phyloP scores from a whole-genome alignment of 345 rosid genomes.

The Populus nigra region DNA sequence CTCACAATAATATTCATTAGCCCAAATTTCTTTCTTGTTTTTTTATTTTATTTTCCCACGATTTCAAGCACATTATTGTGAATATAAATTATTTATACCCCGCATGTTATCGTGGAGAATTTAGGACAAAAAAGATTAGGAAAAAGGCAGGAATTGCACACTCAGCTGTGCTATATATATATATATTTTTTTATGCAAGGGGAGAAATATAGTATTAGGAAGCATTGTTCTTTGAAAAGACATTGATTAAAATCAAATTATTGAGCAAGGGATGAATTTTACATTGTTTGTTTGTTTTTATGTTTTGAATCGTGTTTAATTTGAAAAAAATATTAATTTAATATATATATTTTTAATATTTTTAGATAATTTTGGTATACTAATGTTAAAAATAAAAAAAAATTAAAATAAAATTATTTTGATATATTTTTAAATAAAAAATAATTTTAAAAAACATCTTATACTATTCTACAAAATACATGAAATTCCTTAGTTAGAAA shows the following conservation, averaged over 20 bases:
- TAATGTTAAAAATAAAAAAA: too few species aligned
- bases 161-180: not conserved
- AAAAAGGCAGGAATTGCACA: not conserved
- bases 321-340: too few species aligned
- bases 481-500: not conserved
- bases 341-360: too few species aligned
- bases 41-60: not conserved
- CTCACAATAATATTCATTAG: too few species aligned
- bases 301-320: too few species aligned
- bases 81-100: too few species aligned
- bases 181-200: not conserved
- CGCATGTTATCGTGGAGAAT: not conserved
- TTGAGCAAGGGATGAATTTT: conserved; percentile 8
- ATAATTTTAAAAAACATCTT: too few species aligned
- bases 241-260: conserved; percentile 8
- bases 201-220: not conserved
- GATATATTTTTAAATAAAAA: too few species aligned
- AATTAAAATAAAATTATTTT: too few species aligned
- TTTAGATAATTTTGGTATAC: too few species aligned
- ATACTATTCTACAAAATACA: too few species aligned
- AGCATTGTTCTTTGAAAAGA: conserved; percentile 6
- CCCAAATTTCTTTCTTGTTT: too few species aligned
- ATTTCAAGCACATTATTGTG: not conserved
- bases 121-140: not conserved
- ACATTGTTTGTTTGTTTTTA: not conserved